A percentile compares a stretch with the other conserved stretches of the same genome.
phyloP scores from a whole-genome alignment of 768 basidiomycete species.

The Boletus edulis region DNA sequence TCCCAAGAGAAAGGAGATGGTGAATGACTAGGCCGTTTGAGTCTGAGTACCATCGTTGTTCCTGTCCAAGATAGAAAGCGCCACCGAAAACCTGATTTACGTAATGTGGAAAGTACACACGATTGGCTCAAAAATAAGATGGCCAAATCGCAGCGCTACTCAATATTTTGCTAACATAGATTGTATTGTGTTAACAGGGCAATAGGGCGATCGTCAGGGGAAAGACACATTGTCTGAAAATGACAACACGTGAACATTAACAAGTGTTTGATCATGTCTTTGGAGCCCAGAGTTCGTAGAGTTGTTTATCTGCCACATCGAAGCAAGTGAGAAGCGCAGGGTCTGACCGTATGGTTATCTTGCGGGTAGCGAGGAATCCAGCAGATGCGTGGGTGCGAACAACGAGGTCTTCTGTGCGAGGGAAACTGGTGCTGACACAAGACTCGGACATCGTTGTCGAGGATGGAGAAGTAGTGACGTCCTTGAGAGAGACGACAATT shows the following conservation, averaged over 20 bases:
- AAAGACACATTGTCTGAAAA: neutral
- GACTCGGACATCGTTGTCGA: slow-evolving; percentile 34
- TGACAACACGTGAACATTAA: neutral
- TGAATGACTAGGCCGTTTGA: slow-evolving; percentile 41
- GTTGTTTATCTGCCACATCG: slow-evolving; percentile 70
- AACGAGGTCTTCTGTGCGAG: slow-evolving; percentile 17
- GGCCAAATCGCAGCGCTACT: no score
- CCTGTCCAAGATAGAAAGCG: neutral
- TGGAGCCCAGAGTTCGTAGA: slow-evolving; percentile 78
- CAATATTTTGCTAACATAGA: neutral
- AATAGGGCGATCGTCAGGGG: no score
- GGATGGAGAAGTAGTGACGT: slow-evolving; percentile 21
- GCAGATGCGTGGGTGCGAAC: slow-evolving; percentile 17
- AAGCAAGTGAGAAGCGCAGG: slow-evolving; percentile 69
- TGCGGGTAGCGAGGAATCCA: slow-evolving; percentile 32
- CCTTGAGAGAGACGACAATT: slow-evolving; percentile 8
- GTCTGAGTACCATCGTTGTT: slow-evolving; percentile 40
- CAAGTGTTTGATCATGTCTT: slow-evolving; percentile 11
- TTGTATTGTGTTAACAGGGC: neutral
- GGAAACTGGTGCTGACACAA: slow-evolving; percentile 19
- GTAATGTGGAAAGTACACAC: slow-evolving; percentile 8
- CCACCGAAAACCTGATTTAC: slow-evolving; percentile 9
- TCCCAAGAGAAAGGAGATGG: slow-evolving; percentile 68
- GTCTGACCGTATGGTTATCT: slow-evolving; percentile 57
- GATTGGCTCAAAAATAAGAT: no score